A percentile compares a stretch with the other conserved stretches of the same genome.
These are phyloP conservation scores for Backusella australiensis DNA, from an alignment of 192 early-diverging fungal genomes.

Conservation along the genomic window DNA sequence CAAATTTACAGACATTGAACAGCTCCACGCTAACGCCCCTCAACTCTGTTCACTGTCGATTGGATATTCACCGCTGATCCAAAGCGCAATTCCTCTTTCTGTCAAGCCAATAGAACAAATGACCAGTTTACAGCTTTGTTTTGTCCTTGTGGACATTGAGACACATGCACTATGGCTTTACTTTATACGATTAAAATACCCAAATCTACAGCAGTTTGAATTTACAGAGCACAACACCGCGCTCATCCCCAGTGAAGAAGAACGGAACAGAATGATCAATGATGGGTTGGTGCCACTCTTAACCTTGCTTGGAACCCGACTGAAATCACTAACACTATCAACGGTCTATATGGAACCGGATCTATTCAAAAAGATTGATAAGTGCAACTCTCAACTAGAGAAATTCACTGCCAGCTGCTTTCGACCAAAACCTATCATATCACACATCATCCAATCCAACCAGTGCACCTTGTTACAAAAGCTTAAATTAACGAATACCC, in stretches of 20 bases:
- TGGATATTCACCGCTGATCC: neutral
- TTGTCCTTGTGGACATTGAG: neutral
- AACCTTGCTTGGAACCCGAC: neutral
- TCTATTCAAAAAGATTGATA: neutral
- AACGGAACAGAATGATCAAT: neutral
- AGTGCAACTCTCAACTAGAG: neutral
- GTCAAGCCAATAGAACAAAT: neutral
- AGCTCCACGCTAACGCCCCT: neutral
- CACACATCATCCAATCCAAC: neutral
- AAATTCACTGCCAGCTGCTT: neutral
- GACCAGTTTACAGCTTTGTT: neutral
- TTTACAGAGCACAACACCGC: neutral
- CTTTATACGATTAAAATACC: neutral
- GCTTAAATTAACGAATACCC: neutral
- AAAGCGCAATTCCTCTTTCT: neutral
- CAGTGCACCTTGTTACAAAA: neutral
- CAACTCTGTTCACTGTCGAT: neutral
- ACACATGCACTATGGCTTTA: neutral
- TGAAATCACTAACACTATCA: neutral
- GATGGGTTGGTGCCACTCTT: neutral
- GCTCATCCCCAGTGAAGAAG: neutral
- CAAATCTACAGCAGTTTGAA: neutral
- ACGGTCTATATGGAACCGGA: neutral
- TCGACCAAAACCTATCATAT: neutral
- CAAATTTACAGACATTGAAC: neutral